Conservation (phyloP, 1,284 basidiomycete species). For the Trichosporon sp. region DNA sequence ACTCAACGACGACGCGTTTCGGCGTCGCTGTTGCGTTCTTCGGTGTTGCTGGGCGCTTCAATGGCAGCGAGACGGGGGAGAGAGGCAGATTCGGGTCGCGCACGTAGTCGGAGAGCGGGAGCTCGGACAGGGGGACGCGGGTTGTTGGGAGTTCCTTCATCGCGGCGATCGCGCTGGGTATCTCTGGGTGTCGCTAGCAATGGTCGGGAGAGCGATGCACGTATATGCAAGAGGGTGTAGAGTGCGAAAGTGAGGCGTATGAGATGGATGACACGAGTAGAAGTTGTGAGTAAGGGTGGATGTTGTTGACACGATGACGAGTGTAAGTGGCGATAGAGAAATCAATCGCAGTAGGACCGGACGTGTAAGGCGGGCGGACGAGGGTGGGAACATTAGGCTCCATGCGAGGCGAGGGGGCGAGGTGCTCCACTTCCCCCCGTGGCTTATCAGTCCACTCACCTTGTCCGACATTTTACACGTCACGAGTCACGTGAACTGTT, state of each 20-base stretch:
- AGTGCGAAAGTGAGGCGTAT: not conserved
- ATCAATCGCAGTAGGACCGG: not conserved
- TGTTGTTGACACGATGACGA: conserved; percentile 4
- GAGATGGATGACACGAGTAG: not conserved
- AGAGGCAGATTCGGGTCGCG: conserved; percentile 16
- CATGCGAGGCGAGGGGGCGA: not conserved
- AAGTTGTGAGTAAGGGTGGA: not conserved
- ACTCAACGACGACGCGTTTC: not conserved
- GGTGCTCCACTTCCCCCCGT: too few species aligned
- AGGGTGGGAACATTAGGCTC: conserved; percentile 12
- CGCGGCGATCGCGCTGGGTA: not conserved
- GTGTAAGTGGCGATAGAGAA: conserved; percentile 4
- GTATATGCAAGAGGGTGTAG: not conserved
- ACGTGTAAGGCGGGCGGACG: not conserved
- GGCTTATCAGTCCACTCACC: not conserved
- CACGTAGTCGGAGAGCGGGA: conserved; percentile 32
- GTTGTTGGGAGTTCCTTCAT: not conserved
- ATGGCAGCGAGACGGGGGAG: conserved; percentile 29
- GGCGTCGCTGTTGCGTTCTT: conserved; percentile 21
- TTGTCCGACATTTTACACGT: not conserved
- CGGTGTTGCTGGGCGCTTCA: conserved; percentile 28
- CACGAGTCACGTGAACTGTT: not conserved
- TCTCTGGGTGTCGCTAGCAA: not conserved
- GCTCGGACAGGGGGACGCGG: conserved; percentile 8
- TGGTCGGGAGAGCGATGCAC: not conserved